These are phyloP conservation scores for Margaritispora aquatica DNA, from an alignment of 495 filamentous ascomycete genomes.

Conservation along the genomic window DNA sequence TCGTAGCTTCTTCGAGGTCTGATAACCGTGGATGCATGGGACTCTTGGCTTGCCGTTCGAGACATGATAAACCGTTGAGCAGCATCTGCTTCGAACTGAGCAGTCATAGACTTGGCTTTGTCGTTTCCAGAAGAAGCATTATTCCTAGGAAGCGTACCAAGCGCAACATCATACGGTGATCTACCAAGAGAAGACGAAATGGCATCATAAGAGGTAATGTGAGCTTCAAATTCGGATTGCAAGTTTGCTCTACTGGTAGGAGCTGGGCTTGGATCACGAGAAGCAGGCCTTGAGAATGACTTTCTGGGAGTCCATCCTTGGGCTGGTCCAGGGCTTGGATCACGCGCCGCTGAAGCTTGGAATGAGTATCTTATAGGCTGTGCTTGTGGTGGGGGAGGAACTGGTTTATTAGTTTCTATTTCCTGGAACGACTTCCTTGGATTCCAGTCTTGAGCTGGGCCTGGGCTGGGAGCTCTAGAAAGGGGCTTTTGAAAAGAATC, in stretches of 20 bases:
- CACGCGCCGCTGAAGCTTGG: neutral
- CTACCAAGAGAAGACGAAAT: slow-evolving; percentile 4
- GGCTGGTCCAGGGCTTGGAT: neutral
- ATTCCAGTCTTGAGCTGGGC: neutral
- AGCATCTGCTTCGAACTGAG: slow-evolving; percentile 15
- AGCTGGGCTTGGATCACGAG: neutral
- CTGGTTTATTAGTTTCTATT: too few species aligned
- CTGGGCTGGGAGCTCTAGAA: neutral
- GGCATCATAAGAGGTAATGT: slow-evolving; percentile 3
- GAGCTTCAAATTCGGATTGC: slow-evolving; percentile 10
- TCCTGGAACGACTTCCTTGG: neutral
- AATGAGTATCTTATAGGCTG: neutral
- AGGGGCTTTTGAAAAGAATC: neutral
- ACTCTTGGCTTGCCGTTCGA: neutral
- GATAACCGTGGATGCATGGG: neutral
- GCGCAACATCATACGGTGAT: slow-evolving; percentile 11
- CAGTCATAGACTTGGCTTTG: slow-evolving; percentile 18
- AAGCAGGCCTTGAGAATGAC: neutral
- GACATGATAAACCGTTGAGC: neutral
- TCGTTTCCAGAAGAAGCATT: neutral
- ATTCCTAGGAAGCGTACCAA: neutral
- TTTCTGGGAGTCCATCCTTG: neutral
- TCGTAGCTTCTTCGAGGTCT: slow-evolving; percentile 3
- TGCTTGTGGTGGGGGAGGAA: neutral
- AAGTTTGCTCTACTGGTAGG: neutral